Conservation (phyloP, 2,329 filamentous ascomycete genomes). For the Aureobasidium sp. region DNA sequence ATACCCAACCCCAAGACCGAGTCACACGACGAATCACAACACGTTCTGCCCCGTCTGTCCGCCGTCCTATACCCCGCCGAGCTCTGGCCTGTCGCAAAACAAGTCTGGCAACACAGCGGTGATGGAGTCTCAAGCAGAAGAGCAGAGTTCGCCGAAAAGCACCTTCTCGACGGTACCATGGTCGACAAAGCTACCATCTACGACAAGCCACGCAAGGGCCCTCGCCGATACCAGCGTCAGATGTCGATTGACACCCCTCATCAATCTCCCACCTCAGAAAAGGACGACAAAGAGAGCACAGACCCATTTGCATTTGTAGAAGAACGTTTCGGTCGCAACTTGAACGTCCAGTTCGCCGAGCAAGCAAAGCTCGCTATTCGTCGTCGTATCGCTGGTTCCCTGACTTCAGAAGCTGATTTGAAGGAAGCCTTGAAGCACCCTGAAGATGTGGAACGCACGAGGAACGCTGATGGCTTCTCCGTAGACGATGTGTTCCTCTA, state of each 20-base stretch:
- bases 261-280: conserved; percentile 16
- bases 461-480: conserved; percentile 53
- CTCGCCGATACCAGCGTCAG: conserved; percentile 66
- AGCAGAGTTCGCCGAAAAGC: conserved; percentile 76
- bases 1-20: conserved; percentile 50
- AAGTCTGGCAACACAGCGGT: conserved; percentile 95
- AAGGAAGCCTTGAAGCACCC: conserved; percentile 43
- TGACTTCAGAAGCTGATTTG: conserved; percentile 64
- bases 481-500: conserved; percentile 87
- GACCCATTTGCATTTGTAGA: conserved; percentile 81
- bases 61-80: conserved; percentile 61
- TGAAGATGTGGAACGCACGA: conserved; percentile 29
- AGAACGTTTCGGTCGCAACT: conserved; percentile 85
- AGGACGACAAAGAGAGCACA: conserved; percentile 32
- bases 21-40: conserved; percentile 34
- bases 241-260: conserved; percentile 34
- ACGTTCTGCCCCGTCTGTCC: conserved; percentile 37
- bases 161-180: conserved; percentile 62
- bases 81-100: conserved; percentile 66
- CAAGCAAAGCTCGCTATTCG: conserved; percentile 80
- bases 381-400: conserved; percentile 77
- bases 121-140: conserved; percentile 86
- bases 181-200: conserved; percentile 37
- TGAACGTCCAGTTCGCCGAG: conserved; percentile 68
- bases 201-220: conserved; percentile 53